Evolutionary conservation across 2,329 filamentous ascomycete species (phyloP).

Genomic region (Penicillium rolfsii): DNA sequence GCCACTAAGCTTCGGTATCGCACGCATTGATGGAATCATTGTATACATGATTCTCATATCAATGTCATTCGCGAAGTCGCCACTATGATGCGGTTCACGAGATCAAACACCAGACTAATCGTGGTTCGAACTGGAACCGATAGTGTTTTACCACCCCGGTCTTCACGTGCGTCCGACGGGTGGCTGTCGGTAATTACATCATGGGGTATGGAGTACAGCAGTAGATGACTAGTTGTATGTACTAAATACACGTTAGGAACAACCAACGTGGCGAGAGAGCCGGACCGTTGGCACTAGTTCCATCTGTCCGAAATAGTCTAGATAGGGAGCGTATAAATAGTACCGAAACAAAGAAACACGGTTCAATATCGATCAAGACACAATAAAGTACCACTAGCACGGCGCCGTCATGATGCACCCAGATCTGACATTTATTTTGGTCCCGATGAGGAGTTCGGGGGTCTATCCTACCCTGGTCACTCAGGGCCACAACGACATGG

Average conservation of each 20-base stretch:
- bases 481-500: background rate
- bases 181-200: conserved; percentile 7
- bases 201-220: background rate
- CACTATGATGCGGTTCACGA: background rate
- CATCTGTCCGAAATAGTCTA: conserved; percentile 16
- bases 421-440: conserved; percentile 26
- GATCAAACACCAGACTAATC: background rate
- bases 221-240: background rate
- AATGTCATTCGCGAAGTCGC: background rate
- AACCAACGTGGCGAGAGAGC: conserved; percentile 9
- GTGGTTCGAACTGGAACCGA: background rate
- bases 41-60: background rate
- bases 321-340: background rate
- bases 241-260: background rate
- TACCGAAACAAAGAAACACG: background rate
- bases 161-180: conserved; percentile 3
- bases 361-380: background rate
- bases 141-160: background rate
- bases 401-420: conserved; percentile 11
- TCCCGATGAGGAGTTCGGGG: conserved; percentile 30
- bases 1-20: background rate
- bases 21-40: background rate
- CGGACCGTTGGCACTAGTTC: conserved; percentile 18
- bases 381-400: background rate
- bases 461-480: conserved; percentile 14